Evolutionary conservation across 1,284 basidiomycete genomes (phyloP).

Genomic region (Sporisorium scitamineum): DNA sequence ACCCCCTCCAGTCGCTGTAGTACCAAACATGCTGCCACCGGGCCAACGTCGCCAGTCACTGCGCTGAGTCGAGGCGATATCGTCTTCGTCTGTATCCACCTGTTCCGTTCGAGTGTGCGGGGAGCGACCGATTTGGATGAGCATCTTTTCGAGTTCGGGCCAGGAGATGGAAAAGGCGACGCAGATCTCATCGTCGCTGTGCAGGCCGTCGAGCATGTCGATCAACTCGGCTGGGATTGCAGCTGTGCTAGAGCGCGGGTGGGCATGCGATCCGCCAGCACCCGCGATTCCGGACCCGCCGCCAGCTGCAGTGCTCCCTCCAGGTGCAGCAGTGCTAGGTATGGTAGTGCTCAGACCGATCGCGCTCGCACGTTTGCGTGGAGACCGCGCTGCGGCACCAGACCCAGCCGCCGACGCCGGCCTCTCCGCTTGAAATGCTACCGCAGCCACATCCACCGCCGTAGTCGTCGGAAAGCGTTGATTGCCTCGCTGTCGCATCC

Average conservation of each 20-base stretch:
- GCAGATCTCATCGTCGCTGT: conserved; percentile 90
- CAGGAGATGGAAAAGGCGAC: conserved; percentile 84
- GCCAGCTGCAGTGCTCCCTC: background rate
- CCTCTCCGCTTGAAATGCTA: conserved; percentile 47
- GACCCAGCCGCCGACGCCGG: background rate
- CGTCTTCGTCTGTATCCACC: conserved; percentile 40
- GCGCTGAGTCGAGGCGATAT: conserved; percentile 20
- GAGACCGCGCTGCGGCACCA: conserved; percentile 20
- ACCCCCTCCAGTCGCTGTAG: background rate
- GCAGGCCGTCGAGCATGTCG: conserved; percentile 82
- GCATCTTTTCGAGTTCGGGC: conserved; percentile 82
- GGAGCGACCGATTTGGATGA: conserved; percentile 69
- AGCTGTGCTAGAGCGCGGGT: background rate
- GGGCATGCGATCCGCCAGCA: conserved; percentile 14
- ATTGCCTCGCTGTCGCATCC: conserved; percentile 17
- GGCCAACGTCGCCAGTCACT: conserved; percentile 33
- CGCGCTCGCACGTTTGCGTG: conserved; percentile 33
- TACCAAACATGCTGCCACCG: conserved; percentile 9
- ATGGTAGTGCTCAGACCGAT: conserved; percentile 23
- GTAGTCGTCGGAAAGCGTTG: conserved; percentile 60
- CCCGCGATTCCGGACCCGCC: conserved; percentile 4
- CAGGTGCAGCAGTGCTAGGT: conserved; percentile 3
- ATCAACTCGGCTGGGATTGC: conserved; percentile 72
- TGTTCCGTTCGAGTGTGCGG: background rate
- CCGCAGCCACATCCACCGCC: conserved; percentile 59